Evolutionary conservation across 2,329 filamentous ascomycete species (phyloP).

Genomic region (Fusarium mangiferae): DNA sequence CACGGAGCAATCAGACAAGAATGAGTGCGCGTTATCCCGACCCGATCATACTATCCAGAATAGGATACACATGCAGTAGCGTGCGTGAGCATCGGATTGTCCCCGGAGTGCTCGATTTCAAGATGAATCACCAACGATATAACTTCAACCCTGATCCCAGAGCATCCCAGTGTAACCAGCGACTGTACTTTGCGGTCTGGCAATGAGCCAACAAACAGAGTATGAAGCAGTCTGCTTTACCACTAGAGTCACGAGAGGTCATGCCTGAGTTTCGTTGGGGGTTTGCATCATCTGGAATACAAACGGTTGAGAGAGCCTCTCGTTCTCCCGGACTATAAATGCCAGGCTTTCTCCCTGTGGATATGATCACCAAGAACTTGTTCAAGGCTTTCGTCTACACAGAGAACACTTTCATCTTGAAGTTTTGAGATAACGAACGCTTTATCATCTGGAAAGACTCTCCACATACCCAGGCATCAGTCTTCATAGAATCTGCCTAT

Average conservation of each 20-base stretch:
- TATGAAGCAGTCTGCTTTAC: neutral
- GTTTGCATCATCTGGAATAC: neutral
- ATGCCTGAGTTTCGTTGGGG: neutral
- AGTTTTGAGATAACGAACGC: neutral
- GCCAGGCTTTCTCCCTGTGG: neutral
- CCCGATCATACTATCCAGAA: neutral
- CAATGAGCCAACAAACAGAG: neutral
- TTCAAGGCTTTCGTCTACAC: neutral
- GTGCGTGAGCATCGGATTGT: neutral
- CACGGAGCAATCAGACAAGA: neutral
- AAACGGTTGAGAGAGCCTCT: neutral
- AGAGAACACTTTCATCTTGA: neutral
- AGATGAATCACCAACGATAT: neutral
- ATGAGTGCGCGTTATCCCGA: neutral
- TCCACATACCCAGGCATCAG: neutral
- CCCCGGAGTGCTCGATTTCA: neutral
- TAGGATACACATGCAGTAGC: neutral
- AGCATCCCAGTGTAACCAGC: constrained; percentile 5
- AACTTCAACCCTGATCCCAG: constrained; percentile 1
- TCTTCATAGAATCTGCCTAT: neutral
- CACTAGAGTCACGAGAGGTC: neutral
- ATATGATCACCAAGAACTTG: neutral
- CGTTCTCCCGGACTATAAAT: neutral
- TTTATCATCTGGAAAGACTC: neutral
- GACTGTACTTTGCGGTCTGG: neutral